Base-by-base conservation (phyloP, 352 stramenopile genomes). In the Pythium diclinum region DNA sequence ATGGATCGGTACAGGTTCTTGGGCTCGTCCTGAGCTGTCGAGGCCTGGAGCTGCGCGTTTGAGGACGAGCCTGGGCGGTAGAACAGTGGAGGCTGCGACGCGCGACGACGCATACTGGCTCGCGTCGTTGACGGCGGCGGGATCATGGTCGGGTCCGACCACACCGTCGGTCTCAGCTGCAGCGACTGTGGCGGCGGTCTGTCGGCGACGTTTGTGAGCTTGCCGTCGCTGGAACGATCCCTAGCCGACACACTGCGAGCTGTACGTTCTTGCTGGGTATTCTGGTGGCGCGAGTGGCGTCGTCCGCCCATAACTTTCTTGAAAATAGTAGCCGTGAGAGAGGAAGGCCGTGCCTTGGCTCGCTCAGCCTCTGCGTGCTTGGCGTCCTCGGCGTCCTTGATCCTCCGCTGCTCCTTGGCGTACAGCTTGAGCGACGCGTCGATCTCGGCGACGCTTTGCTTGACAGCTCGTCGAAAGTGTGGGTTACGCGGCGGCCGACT, bases 401-500 rank as follows among this genome's bases (percentile, higher is more conserved):
- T 25, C 3, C 10, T 44, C 42, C 10, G 6, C 16, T 72, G 55
- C 23, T 66, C 61, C 52, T 47, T 3, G 5, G 40, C 40, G 17
- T 23, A 47, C 3, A 8, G 40, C 40, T 47, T 47, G 40, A 82
- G 65, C 57, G 76, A 78, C 23, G 75, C 75, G 28, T 90, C 74
- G 21, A 88, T 75, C 10, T 70, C 75, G n/a, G 72, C 72, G 0
- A 89, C 59, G 63, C 72, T 78, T 6, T 79, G 65, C 6, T 73
- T 71, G 19, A 92, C 78, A 44, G 88, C 78, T 7, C 69, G 67
- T 44, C 83, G 71, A 61, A 92, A 90, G 28, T 83, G 71, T 70
- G 85, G 71, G 57, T 87, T 88, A n/a, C 79, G 81, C 7, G 78
- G 81, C 44, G 83, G 83, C 19, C 85, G 83, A 38, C 67, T 82